These are phyloP conservation scores for Salvia rosmarinus DNA, from an alignment of 257 asterid genomes.

Conservation along the genomic window DNA sequence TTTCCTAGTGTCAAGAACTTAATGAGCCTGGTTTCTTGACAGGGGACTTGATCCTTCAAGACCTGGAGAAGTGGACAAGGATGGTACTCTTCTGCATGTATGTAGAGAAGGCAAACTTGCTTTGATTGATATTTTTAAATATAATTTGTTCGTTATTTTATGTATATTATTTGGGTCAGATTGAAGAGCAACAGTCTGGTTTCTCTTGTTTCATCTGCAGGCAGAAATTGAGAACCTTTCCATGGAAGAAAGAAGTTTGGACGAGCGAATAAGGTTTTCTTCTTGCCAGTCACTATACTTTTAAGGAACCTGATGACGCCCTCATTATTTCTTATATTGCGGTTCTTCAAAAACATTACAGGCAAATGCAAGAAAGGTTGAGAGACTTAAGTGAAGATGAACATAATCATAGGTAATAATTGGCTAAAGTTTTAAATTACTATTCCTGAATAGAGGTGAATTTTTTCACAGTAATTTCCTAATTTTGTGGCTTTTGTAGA, in stretches of 20 bases:
- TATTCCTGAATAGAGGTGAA: slow-evolving; percentile 10
- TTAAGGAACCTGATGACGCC: slow-evolving; percentile 31
- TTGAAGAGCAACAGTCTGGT: slow-evolving; percentile 29
- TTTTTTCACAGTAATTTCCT: slow-evolving; percentile 26
- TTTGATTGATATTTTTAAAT: slow-evolving; percentile 3
- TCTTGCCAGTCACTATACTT: slow-evolving; percentile 29
- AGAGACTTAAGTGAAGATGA: slow-evolving; percentile 82
- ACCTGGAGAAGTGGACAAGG: slow-evolving; percentile 75
- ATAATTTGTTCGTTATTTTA: slow-evolving; percentile 17
- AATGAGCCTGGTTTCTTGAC: slow-evolving; percentile 40
- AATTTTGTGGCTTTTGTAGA: slow-evolving; percentile 47
- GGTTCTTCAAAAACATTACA: slow-evolving; percentile 46
- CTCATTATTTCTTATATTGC: slow-evolving; percentile 32
- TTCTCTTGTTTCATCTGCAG: slow-evolving; percentile 52
- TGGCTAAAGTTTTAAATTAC: slow-evolving; percentile 25
- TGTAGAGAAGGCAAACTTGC: slow-evolving; percentile 25
- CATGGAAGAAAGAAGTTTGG: slow-evolving; percentile 71
- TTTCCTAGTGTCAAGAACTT: slow-evolving; percentile 12
- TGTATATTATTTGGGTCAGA: slow-evolving; percentile 10
- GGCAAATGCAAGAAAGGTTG: slow-evolving; percentile 84
- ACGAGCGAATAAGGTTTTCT: slow-evolving; percentile 70
- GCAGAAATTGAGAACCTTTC: slow-evolving; percentile 82
- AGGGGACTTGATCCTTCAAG: slow-evolving; percentile 75
- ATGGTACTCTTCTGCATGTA: slow-evolving; percentile 83
- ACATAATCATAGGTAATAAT: slow-evolving; percentile 63